Base-by-base conservation (phyloP, 2,329 filamentous ascomycete species). In the Didymella exigua region DNA sequence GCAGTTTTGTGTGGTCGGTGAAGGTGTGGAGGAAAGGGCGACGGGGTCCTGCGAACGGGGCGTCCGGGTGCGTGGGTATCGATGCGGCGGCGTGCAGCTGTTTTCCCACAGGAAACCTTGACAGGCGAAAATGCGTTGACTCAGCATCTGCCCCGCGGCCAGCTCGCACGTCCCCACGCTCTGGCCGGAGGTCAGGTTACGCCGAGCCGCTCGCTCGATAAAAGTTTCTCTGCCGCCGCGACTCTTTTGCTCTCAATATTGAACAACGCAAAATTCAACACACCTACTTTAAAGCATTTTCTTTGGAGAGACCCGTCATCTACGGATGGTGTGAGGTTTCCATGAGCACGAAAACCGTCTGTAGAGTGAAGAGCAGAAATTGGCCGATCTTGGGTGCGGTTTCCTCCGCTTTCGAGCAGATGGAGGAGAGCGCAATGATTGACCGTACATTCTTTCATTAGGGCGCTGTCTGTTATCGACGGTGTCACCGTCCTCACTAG, bases 351-450 rank as follows among this genome's bases (percentile, higher is more conserved):
- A 81, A 82, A 82, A 82, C 81, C 81, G 81, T 82, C 79, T 77
- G 78, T 75, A 77, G 79, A 81, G 82, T 82, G 81, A 75, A 83
- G 81, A 82, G 63, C 65, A 75, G 77, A 71, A 63, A 70, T 61
- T 66, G 75, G 76, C 79, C 74, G 80, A 79, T 83, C 80, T 82
- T 83, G 81, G 81, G 81, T 83, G 81, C 81, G 81, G 79, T 82
- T 77, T 75, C 80, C 81, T 71, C 68, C 75, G 71, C 72, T 71
- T 75, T 74, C 62, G 61, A 62, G 69, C 71, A 54, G 16, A 71
- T 83, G 80, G 78, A 70, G 78, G 81, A 77, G 80, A 82, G 76
- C 81, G 81, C 81, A 84, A 83, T 83, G 81, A 83, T 82, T 79
- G 79, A 80, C 75, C 76, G 79, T 78, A 84, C 81, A 84, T 74